Conservation (phyloP, 345 rosid genomes). For the Aquilaria yunnanensis region DNA sequence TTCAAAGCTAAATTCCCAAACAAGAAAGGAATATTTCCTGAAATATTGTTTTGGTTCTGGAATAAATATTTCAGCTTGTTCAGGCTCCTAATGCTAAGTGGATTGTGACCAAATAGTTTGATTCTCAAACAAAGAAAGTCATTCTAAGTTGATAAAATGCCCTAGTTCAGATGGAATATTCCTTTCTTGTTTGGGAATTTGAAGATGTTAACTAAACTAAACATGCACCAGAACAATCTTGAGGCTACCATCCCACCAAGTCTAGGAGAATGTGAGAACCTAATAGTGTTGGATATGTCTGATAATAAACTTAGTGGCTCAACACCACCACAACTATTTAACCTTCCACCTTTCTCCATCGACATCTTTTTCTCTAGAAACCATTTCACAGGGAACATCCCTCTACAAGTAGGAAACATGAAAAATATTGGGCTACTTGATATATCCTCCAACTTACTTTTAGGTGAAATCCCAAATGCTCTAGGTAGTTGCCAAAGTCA, state of each 20-base stretch:
- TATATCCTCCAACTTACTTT: not conserved
- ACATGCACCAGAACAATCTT: not conserved
- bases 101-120: not conserved
- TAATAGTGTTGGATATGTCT: not conserved
- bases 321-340: not conserved
- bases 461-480: not conserved
- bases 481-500: conserved; percentile 19
- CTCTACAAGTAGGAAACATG: not conserved
- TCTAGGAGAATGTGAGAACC: not conserved
- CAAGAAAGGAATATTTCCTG: too few species aligned
- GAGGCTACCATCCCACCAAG: conserved; percentile 3
- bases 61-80: not conserved
- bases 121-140: fast-evolving
- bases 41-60: fast-evolving
- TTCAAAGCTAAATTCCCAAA: too few species aligned
- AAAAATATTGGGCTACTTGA: not conserved
- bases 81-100: not conserved
- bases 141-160: conserved; percentile 14
- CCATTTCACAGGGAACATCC: not conserved
- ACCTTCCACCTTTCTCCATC: not conserved
- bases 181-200: conserved; percentile 2
- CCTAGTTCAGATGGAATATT: not conserved
- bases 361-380: not conserved
- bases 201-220: not conserved
- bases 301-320: not conserved